A percentile compares a stretch with the other conserved stretches of the same genome.
These are phyloP conservation scores for Leccinum disarticulatum DNA, from an alignment of 768 basidiomycete genomes.

Conservation along the genomic window DNA sequence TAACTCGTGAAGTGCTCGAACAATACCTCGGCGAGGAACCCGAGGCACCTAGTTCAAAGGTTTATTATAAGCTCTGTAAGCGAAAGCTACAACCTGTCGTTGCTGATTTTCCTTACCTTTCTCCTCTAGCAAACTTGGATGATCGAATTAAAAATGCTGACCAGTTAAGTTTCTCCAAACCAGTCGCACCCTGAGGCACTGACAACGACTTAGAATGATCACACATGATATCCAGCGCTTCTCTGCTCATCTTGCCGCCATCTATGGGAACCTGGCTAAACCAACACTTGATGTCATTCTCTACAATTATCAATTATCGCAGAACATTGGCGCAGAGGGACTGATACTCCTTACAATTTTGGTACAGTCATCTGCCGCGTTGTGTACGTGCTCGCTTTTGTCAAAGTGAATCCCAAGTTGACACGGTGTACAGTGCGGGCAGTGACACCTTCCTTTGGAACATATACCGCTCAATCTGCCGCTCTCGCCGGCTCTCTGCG, in stretches of 20 bases:
- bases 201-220: constrained; percentile 65
- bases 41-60: constrained; percentile 68
- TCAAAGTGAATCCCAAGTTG: not conserved
- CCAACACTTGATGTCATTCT: constrained; percentile 89
- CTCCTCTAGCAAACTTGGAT: constrained; percentile 86
- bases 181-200: constrained; percentile 4
- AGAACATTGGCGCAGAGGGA: constrained; percentile 93
- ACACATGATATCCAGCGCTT: constrained; percentile 96
- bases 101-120: constrained; percentile 4
- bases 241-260: constrained; percentile 85
- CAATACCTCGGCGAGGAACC: constrained; percentile 79
- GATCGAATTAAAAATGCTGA: constrained; percentile 96
- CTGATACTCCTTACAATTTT: constrained; percentile 78
- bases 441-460: constrained; percentile 89
- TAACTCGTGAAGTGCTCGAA: constrained; percentile 80
- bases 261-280: constrained; percentile 93
- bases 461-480: constrained; percentile 85
- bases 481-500: constrained; percentile 86
- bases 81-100: constrained; percentile 5
- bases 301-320: constrained; percentile 93
- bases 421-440: constrained; percentile 62
- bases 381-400: constrained; percentile 55
- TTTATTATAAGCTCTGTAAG: constrained; percentile 91
- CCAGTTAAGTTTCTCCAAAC: constrained; percentile 52
- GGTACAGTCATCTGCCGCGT: constrained; percentile 79